A percentile compares a stretch with the other conserved stretches of the same genome.
These are phyloP conservation scores for Tripterygium wilfordii DNA, from an alignment of 177 flowering plant genomes.

Conservation along the genomic window DNA sequence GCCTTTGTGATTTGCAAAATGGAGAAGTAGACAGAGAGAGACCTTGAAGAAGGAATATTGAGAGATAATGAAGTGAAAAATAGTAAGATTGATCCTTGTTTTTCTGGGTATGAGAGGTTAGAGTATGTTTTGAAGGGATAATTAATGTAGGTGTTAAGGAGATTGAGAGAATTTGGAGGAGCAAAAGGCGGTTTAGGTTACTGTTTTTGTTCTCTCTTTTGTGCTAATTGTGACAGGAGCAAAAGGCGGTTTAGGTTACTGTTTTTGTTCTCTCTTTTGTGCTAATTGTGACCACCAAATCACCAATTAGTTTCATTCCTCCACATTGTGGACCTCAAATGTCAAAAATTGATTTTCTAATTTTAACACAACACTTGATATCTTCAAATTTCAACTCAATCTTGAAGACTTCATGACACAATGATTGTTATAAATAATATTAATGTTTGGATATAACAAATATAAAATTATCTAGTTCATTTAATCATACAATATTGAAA, in stretches of 20 bases:
- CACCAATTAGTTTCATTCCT: too few relatives aligned
- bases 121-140: constrained; percentile 3
- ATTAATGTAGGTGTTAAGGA: not conserved
- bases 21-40: not conserved
- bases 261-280: not conserved
- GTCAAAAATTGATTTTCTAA: too few relatives aligned
- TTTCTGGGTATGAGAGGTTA: constrained; percentile 13
- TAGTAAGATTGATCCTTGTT: constrained; percentile 13
- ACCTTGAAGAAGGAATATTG: not conserved
- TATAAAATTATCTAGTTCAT: too few relatives aligned
- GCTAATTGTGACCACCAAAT: too few relatives aligned
- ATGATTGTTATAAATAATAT: too few relatives aligned
- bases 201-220: not conserved
- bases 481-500: too few relatives aligned
- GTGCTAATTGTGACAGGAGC: constrained; percentile 4
- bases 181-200: not conserved
- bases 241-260: not conserved
- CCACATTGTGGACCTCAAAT: too few relatives aligned
- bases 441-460: too few relatives aligned
- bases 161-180: constrained; percentile 2
- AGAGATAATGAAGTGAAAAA: not conserved
- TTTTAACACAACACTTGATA: too few relatives aligned
- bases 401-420: too few relatives aligned
- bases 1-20: constrained; percentile 1
- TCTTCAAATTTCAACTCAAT: too few relatives aligned